These are phyloP conservation scores for Leishmania major DNA, from an alignment of 208 protist species.

Conservation along the genomic window DNA sequence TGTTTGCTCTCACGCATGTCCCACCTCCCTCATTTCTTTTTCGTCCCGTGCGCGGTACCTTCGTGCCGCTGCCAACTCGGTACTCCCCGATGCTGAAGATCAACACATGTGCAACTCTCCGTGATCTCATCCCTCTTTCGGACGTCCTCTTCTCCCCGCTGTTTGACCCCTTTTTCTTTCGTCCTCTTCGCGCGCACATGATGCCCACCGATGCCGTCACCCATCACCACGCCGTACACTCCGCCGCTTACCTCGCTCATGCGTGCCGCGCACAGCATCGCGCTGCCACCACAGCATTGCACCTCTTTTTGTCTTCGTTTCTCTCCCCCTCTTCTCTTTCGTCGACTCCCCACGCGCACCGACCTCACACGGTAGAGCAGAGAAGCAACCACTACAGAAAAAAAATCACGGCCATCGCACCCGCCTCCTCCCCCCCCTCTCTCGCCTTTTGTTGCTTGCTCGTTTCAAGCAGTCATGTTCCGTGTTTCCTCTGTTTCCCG, in stretches of 20 bases:
- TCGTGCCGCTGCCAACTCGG: background rate
- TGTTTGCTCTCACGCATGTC: background rate
- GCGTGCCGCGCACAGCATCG: background rate
- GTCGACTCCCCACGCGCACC: background rate
- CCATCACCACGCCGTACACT: background rate
- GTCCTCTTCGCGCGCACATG: background rate
- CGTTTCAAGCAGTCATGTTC: constrained; percentile 47
- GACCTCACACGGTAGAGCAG: background rate
- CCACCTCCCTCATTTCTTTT: background rate
- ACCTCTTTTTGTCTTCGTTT: background rate
- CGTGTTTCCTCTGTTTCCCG: constrained; percentile 57
- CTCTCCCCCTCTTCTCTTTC: background rate
- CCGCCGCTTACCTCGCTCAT: background rate
- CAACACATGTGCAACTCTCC: background rate
- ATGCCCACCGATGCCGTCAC: background rate
- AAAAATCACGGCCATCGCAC: background rate
- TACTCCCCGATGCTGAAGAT: background rate
- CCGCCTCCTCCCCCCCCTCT: background rate
- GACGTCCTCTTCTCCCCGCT: background rate
- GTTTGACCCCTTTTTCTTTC: background rate
- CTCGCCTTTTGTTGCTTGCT: background rate
- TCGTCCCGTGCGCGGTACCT: background rate
- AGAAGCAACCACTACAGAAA: background rate
- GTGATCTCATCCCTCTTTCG: background rate
- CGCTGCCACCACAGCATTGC: background rate